These are phyloP conservation scores for Ogataea salicorniae DNA, from an alignment of 805 yeast species.

Conservation along the genomic window DNA sequence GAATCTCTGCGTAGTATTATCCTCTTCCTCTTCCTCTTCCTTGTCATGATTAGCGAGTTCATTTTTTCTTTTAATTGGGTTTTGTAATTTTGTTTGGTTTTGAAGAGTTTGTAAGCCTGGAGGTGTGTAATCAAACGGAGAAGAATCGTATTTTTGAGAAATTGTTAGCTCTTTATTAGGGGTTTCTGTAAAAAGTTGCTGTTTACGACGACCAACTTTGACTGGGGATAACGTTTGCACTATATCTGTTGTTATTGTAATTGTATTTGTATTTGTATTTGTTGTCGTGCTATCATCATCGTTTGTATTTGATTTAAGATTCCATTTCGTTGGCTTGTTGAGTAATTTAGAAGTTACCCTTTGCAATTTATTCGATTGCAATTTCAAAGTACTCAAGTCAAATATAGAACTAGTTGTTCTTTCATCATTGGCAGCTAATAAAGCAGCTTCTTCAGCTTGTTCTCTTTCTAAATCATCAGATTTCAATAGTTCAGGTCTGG, in stretches of 20 bases:
- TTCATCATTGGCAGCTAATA: background rate
- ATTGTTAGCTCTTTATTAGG: constrained; percentile 9
- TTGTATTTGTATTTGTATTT: background rate
- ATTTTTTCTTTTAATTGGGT: background rate
- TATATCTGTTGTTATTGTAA: background rate
- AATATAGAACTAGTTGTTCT: background rate
- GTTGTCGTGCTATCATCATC: background rate
- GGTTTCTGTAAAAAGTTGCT: background rate
- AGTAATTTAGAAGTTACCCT: too few relatives aligned
- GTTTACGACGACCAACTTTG: background rate
- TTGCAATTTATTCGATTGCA: too few relatives aligned
- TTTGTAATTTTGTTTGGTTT: background rate
- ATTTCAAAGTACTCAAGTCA: too few relatives aligned
- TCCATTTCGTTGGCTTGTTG: background rate
- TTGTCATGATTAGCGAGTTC: background rate
- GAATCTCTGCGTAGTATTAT: constrained; percentile 30
- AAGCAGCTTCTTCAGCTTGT: background rate
- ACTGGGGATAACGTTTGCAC: background rate
- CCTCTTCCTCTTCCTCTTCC: constrained; percentile 4
- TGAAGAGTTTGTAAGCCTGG: background rate
- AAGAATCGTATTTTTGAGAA: constrained; percentile 28
- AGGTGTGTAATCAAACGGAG: constrained; percentile 8
- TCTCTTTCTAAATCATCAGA: constrained; percentile 15
- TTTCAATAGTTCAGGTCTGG: constrained; percentile 13
- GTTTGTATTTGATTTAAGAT: background rate